Evolutionary conservation across 441 rosid species (phyloP).

Genomic region (Hypseocharis bilobata): DNA sequence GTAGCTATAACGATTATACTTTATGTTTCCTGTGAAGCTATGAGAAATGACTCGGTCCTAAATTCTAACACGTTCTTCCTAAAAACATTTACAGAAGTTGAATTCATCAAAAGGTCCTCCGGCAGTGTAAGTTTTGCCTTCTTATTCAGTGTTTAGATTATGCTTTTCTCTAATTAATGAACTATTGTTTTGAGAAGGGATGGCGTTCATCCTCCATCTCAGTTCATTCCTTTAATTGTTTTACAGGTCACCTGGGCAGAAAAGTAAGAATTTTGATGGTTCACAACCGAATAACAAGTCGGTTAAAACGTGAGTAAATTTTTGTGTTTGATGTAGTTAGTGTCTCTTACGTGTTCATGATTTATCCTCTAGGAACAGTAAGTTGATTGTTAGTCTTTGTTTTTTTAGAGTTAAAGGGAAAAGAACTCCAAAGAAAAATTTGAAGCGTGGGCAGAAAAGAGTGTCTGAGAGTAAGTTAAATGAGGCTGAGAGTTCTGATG

Average conservation of each 20-base stretch:
- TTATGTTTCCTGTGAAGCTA: constrained; percentile 8
- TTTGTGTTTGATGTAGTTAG: constrained; percentile 16
- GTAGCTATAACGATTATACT: background rate
- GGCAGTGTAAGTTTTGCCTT: constrained; percentile 44
- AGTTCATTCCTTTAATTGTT: constrained; percentile 15
- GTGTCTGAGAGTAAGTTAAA: constrained; percentile 28
- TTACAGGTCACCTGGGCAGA: constrained; percentile 48
- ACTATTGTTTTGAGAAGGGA: background rate
- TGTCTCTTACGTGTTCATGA: background rate
- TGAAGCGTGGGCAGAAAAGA: constrained; percentile 31
- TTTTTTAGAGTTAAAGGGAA: constrained; percentile 53
- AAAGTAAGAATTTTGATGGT: constrained; percentile 35
- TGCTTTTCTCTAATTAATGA: background rate
- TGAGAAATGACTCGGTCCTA: constrained; percentile 12
- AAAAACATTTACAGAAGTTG: constrained; percentile 46
- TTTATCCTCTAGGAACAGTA: constrained; percentile 13
- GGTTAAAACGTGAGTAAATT: constrained; percentile 44
- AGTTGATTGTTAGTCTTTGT: constrained; percentile 16
- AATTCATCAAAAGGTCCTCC: constrained; percentile 38
- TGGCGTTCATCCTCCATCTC: background rate
- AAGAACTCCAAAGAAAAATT: constrained; percentile 74
- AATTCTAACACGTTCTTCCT: constrained; percentile 24
- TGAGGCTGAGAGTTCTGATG: constrained; percentile 36
- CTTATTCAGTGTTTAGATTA: constrained; percentile 3
- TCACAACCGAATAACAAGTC: constrained; percentile 37